Evolutionary conservation across 768 basidiomycete genomes (phyloP).

Genomic region (Cubamyces sp.): DNA sequence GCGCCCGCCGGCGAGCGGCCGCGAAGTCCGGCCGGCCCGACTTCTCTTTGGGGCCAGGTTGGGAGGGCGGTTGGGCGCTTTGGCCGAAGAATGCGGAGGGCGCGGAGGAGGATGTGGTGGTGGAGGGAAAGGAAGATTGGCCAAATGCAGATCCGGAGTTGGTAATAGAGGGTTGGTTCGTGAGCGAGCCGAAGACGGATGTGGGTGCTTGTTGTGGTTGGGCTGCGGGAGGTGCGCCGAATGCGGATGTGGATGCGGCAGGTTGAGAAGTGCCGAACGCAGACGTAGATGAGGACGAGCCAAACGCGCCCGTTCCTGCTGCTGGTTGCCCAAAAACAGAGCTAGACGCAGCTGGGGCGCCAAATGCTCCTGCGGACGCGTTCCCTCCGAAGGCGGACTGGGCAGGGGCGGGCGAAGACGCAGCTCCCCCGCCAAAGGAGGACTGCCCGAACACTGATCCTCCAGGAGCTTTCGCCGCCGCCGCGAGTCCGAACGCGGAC

Average conservation of each 20-base stretch:
- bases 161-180: constrained; percentile 16
- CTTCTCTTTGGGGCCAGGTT: constrained; percentile 18
- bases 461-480: constrained; percentile 23
- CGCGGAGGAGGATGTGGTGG: no score
- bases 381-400: constrained; percentile 21
- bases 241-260: constrained; percentile 13
- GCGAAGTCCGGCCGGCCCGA: constrained; percentile 40
- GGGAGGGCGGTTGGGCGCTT: constrained; percentile 3
- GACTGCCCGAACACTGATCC: constrained; percentile 34
- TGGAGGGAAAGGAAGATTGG: no score
- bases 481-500: constrained; percentile 32
- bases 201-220: constrained; percentile 35
- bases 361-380: constrained; percentile 26
- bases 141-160: background rate
- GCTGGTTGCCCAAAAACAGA: constrained; percentile 18
- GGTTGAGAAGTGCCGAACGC: constrained; percentile 5
- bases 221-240: constrained; percentile 26
- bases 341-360: constrained; percentile 16
- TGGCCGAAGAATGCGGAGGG: constrained; percentile 14
- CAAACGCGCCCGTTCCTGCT: background rate
- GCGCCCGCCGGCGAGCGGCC: constrained; percentile 32
- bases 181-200: constrained; percentile 28
- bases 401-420: constrained; percentile 22
- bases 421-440: constrained; percentile 8
- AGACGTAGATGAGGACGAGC: constrained; percentile 2